Evolutionary conservation across 768 basidiomycete species (phyloP).

Genomic region (Tulasnella sp.): DNA sequence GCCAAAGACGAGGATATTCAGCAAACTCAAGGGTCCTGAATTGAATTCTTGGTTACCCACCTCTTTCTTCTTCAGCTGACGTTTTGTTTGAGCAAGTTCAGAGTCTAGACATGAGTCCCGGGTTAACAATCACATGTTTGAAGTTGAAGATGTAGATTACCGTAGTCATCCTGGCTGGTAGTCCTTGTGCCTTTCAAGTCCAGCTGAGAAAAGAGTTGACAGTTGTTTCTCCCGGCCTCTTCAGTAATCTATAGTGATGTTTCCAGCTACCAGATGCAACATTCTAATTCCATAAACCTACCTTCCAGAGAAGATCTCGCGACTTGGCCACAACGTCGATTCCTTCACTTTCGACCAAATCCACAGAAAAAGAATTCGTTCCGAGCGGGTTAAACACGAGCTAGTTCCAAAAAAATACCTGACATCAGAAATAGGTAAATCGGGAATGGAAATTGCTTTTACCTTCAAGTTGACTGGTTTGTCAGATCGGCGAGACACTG

Average conservation of each 20-base stretch:
- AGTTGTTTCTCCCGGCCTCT: neutral
- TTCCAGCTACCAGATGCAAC: neutral
- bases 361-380: neutral
- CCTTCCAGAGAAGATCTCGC: neutral
- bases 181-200: neutral
- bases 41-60: neutral
- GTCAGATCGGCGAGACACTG: too few species aligned
- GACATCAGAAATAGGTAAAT: too few species aligned
- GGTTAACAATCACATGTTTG: too few species aligned
- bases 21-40: neutral
- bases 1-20: neutral
- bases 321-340: neutral
- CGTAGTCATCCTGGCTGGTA: neutral
- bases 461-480: too few species aligned
- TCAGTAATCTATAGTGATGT: constrained; percentile 5
- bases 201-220: neutral
- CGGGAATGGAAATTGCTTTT: too few species aligned
- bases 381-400: too few species aligned
- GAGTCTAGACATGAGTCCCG: neutral
- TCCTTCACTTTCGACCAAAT: constrained; percentile 1
- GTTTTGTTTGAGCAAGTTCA: neutral
- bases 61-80: neutral
- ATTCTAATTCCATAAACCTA: neutral
- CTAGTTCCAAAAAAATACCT: too few species aligned
- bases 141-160: neutral